Evolutionary conservation across 2,329 filamentous ascomycete species (phyloP).

Genomic region (Claviceps fusiformis): DNA sequence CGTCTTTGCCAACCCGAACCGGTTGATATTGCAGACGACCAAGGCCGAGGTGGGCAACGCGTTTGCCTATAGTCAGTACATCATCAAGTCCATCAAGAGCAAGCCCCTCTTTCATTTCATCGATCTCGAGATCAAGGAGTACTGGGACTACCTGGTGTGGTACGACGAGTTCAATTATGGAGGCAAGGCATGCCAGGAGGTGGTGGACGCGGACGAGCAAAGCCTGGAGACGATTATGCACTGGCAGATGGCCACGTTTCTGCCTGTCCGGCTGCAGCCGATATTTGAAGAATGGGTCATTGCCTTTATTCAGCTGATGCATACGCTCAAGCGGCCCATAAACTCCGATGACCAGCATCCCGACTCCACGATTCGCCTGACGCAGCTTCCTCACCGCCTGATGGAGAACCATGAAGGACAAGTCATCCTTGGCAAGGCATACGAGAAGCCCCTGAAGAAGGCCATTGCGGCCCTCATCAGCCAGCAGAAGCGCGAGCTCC

Average conservation of each 20-base stretch:
- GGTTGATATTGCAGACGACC: slow-evolving; percentile 84
- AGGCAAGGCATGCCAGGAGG: slow-evolving; percentile 76
- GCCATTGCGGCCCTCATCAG: slow-evolving; percentile 71
- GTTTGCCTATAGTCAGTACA: slow-evolving; percentile 93
- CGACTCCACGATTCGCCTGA: slow-evolving; percentile 40
- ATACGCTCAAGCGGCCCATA: slow-evolving; percentile 60
- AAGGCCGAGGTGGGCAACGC: slow-evolving; percentile 96
- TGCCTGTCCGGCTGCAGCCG: slow-evolving; percentile 67
- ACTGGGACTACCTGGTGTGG: slow-evolving; percentile 98
- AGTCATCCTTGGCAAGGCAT: slow-evolving; percentile 63
- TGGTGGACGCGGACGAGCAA: slow-evolving; percentile 60
- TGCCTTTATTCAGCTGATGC: slow-evolving; percentile 92
- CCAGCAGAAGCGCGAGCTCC: slow-evolving; percentile 74
- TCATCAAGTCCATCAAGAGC: slow-evolving; percentile 89
- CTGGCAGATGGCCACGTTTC: slow-evolving; percentile 89
- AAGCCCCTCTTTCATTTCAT: slow-evolving; percentile 96
- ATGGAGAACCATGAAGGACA: slow-evolving; percentile 46
- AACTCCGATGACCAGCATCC: slow-evolving; percentile 26
- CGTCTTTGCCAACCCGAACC: slow-evolving; percentile 84
- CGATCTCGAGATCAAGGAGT: slow-evolving; percentile 93
- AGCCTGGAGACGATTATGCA: slow-evolving; percentile 87
- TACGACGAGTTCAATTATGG: slow-evolving; percentile 99
- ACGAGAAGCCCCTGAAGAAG: slow-evolving; percentile 82
- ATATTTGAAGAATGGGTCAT: slow-evolving; percentile 87
- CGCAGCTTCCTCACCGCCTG: slow-evolving; percentile 43